Evolutionary conservation across 2,329 filamentous ascomycete genomes (phyloP).

Genomic region (Phaeosphaeriaceae sp.): DNA sequence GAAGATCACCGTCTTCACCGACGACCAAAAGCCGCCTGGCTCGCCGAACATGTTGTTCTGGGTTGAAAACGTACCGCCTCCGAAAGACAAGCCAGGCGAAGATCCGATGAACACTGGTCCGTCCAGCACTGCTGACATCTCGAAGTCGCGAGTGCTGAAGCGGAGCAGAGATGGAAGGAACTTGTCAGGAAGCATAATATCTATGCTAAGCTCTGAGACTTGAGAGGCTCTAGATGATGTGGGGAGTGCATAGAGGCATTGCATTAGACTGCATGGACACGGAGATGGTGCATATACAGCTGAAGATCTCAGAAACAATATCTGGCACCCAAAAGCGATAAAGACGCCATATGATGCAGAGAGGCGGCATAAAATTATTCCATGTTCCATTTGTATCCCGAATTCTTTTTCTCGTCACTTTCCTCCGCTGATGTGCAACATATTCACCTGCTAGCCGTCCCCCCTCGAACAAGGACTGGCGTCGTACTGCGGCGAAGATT

Average conservation of each 20-base stretch:
- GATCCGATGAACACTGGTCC: neutral
- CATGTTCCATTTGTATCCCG: too few species aligned
- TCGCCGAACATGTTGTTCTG: slow-evolving; percentile 14
- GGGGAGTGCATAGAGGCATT: neutral
- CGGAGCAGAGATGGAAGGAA: neutral
- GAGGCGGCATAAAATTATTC: too few species aligned
- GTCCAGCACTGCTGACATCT: neutral
- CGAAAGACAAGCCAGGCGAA: neutral
- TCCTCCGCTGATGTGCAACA: too few species aligned
- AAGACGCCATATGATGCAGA: too few species aligned
- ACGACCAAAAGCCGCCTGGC: neutral
- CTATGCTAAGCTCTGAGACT: neutral
- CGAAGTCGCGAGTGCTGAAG: neutral
- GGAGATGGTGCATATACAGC: neutral
- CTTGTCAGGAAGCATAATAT: neutral
- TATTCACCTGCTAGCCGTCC: too few species aligned
- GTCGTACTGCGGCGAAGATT: too few species aligned
- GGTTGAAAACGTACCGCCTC: slow-evolving; percentile 8
- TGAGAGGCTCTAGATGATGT: neutral
- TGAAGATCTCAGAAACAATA: neutral
- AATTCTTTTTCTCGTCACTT: too few species aligned
- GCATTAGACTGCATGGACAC: neutral
- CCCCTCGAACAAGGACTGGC: too few species aligned
- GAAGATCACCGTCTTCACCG: slow-evolving; percentile 16
- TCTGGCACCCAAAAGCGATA: too few species aligned